A percentile compares a stretch with the other conserved stretches of the same genome.
Evolutionary conservation across 805 yeast genomes (phyloP).

Genomic region (Nakazawaea populi): DNA sequence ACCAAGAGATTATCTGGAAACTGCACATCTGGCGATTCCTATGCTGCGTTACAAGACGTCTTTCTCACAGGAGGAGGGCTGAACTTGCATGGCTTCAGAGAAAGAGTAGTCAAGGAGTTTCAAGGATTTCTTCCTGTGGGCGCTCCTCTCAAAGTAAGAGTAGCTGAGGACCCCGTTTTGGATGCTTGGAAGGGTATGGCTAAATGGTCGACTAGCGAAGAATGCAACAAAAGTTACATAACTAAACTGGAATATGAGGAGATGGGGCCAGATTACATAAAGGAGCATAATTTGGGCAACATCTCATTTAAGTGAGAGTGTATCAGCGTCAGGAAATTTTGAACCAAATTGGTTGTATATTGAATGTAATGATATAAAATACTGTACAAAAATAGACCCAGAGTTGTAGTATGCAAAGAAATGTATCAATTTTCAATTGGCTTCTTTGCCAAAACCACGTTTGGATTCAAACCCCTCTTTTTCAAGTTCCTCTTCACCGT

Average conservation of each 20-base stretch:
- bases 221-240: slow-evolving; percentile 39
- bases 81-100: slow-evolving; percentile 54
- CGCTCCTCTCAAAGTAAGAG: slow-evolving; percentile 51
- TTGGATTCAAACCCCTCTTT: slow-evolving; percentile 72
- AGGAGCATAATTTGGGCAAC: slow-evolving; percentile 81
- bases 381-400: background rate
- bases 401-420: background rate
- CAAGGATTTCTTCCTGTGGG: slow-evolving; percentile 65
- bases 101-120: slow-evolving; percentile 66
- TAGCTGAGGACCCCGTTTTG: slow-evolving; percentile 59
- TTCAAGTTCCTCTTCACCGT: slow-evolving; percentile 59
- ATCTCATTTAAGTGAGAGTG: slow-evolving; percentile 13
- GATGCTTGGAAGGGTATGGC: slow-evolving; percentile 98
- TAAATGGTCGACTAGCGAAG: slow-evolving; percentile 55
- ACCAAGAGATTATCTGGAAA: slow-evolving; percentile 52
- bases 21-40: slow-evolving; percentile 43
- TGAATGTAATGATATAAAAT: slow-evolving; percentile 9
- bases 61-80: slow-evolving; percentile 87
- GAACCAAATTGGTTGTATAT: background rate
- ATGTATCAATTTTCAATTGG: background rate
- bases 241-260: slow-evolving; percentile 77
- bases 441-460: slow-evolving; percentile 20
- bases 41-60: slow-evolving; percentile 52
- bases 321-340: no score
- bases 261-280: slow-evolving; percentile 82